Base-by-base conservation (phyloP, 1,284 basidiomycete species). In the Sutorius eximius region DNA sequence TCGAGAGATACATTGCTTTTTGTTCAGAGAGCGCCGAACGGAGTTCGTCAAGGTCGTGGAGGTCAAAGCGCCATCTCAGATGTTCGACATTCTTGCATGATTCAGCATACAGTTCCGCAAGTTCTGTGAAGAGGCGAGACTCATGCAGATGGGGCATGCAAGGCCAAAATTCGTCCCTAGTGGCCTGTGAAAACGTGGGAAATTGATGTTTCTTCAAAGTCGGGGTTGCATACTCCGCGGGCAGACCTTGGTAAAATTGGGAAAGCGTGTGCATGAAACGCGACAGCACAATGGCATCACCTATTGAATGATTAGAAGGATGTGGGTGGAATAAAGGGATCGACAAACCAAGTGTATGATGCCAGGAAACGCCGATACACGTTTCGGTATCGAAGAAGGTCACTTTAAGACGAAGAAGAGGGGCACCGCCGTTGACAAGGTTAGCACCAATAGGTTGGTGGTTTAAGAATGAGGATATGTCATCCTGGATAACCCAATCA, bases 341-440 rank as follows among this genome's bases (percentile, higher is more conserved):
- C 16, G 27, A 56, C 51, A 34, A 44, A 65, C 58, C 60, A 29
- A 64, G 53, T 12, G 44, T 59, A 49, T 74, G 72, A 50, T 74
- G 64, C 73, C 71, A 74, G 9, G 66, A 62, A 18, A 74, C 53
- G 18, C 70, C 73, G 20, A 74, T 59, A 15, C 58, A 60, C 0
- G 70, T 72, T 52, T 67, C 59, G 0, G 52, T 29, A 7, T 45
- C 48, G 6, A 64, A 55, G 7, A 70, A 37, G 1, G 66, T 67
- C 34, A 73, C 37, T 43, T 71, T 71, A 38, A 73, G 38, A 33
- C 61, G 55, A 27, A 74, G 55, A 13, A 74, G 59, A 8, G 67
- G 57, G 16, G 40, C 48, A 36, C 59, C 56, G 3, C 55, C 53
- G 43, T 62, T 60, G 37, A 58, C 54, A 16, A 57, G 38, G 27